phyloP scores from a whole-genome alignment of 2,329 filamentous ascomycete species.

The Thelonectria blattea region DNA sequence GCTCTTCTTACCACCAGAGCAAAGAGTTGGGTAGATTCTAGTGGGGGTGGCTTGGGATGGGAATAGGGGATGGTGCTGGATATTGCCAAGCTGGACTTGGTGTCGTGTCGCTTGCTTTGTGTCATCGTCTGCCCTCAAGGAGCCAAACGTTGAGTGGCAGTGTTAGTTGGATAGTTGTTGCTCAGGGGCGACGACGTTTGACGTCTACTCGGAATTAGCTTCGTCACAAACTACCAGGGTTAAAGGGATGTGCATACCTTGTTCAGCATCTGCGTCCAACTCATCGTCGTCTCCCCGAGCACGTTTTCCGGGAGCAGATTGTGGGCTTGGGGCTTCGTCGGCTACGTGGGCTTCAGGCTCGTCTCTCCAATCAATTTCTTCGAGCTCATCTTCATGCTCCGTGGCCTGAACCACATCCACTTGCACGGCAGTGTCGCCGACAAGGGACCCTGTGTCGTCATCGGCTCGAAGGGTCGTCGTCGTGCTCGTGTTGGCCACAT shows the following conservation, averaged over 20 bases:
- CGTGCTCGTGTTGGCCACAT: conserved; percentile 37
- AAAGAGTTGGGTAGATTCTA: conserved; percentile 13
- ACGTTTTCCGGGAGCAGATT: conserved; percentile 37
- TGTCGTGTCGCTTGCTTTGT: conserved; percentile 13
- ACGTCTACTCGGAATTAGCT: conserved; percentile 48
- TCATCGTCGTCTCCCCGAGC: conserved; percentile 39
- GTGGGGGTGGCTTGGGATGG: conserved; percentile 1
- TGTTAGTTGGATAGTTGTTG: conserved; percentile 26
- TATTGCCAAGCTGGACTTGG: neutral
- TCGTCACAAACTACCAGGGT: neutral
- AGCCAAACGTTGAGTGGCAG: conserved; percentile 17
- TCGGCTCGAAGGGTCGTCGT: conserved; percentile 44
- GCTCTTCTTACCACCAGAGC: conserved; percentile 35
- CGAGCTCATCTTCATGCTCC: conserved; percentile 34
- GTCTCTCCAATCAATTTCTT: conserved; percentile 42
- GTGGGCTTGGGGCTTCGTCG: conserved; percentile 28
- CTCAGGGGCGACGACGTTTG: conserved; percentile 57
- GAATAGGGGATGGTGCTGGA: neutral
- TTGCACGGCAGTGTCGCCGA: conserved; percentile 33
- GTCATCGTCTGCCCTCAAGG: conserved; percentile 18
- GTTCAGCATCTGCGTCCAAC: conserved; percentile 42
- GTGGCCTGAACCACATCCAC: conserved; percentile 30
- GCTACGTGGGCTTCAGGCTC: conserved; percentile 35
- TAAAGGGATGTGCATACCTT: conserved; percentile 34
- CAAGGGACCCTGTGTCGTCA: conserved; percentile 37